Evolutionary conservation across 1,284 basidiomycete genomes (phyloP), one percentile per base, ranked within the genome.

Genomic region (Leccinum insolens): DNA sequence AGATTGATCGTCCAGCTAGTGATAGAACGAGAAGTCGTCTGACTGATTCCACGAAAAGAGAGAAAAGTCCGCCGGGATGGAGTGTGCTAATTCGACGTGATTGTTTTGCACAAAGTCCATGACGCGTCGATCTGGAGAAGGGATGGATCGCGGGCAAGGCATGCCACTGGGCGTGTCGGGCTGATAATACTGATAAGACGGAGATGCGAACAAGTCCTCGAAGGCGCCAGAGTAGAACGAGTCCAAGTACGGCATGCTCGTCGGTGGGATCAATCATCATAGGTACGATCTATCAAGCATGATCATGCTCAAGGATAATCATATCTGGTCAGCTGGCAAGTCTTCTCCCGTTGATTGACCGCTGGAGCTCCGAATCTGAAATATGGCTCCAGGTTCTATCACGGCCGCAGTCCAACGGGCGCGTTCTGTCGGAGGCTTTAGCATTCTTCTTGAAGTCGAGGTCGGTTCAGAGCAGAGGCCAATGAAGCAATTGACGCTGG

Each of bases 261-360:
- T 99, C 31, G 97, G 98, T 28, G 98, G 97, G 5, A 93, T 99
- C 71, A 98, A 99, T 80, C 85, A 94, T 20, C 98, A 99, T 82
- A 88, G 98, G n/a, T 93, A 98, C 76, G 96, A 99, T 80, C 85
- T 99, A 41, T 96, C 94, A 49, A 95, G 93, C 78, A 99, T 99
- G 97, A 97, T 99, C 77, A 99, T 99, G 97, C 89, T 99, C 76
- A 99, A 99, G 82, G 97, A 99, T 78, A 99, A 99, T 79, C 98
- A 99, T 78, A 95, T 99, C 77, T 99, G 96, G 96, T 96, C 95
- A 7, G 94, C 92, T 34, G 95, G 95, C 90, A 73, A 72, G 84
- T 75, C 15, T 68, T 57, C 58, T 41, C 61, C 58, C 20, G 20
- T 49, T 52, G 49, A 52, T 52, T 52, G 20, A 22, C 46, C 9